These are phyloP conservation scores for Hanseniaspora pseudoguilliermondii DNA, from an alignment of 805 yeast genomes.

Conservation along the genomic window DNA sequence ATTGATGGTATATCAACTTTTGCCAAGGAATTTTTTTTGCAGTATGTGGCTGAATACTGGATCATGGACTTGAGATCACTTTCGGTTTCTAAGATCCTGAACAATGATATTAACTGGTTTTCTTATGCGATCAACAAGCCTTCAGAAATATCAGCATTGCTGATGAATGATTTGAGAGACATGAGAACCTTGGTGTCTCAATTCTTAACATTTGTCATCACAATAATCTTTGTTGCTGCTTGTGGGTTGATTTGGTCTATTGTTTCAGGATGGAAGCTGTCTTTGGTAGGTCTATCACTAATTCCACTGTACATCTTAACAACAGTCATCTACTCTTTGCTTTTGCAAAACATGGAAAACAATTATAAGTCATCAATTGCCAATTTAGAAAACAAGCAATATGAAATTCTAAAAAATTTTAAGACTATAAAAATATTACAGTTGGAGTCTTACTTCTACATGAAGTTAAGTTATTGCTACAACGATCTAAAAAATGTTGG, in stretches of 20 bases:
- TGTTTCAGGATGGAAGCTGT: slow-evolving; percentile 69
- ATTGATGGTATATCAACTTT: slow-evolving; percentile 50
- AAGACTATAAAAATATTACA: slow-evolving; percentile 51
- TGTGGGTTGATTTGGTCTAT: slow-evolving; percentile 71
- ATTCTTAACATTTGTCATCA: slow-evolving; percentile 42
- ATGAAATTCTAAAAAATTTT: slow-evolving; percentile 45
- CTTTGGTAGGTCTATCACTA: slow-evolving; percentile 69
- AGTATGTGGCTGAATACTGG: slow-evolving; percentile 58
- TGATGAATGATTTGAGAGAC: slow-evolving; percentile 76
- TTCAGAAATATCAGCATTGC: slow-evolving; percentile 47
- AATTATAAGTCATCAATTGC: slow-evolving; percentile 46
- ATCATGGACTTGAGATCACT: slow-evolving; percentile 38
- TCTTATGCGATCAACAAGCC: slow-evolving; percentile 29
- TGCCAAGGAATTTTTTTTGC: slow-evolving; percentile 37
- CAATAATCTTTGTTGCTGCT: slow-evolving; percentile 40
- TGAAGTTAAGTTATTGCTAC: background rate
- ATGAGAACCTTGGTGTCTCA: slow-evolving; percentile 52
- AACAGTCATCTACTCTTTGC: slow-evolving; percentile 39
- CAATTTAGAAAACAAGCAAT: slow-evolving; percentile 36
- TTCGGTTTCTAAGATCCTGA: slow-evolving; percentile 37
- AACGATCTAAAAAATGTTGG: slow-evolving; percentile 31
- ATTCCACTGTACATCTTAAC: slow-evolving; percentile 48
- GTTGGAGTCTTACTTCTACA: slow-evolving; percentile 36
- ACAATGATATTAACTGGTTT: slow-evolving; percentile 46
- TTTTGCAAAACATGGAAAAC: slow-evolving; percentile 46